Conservation (phyloP, 257 asterid genomes). For the Nicotiana noctiflora region DNA sequence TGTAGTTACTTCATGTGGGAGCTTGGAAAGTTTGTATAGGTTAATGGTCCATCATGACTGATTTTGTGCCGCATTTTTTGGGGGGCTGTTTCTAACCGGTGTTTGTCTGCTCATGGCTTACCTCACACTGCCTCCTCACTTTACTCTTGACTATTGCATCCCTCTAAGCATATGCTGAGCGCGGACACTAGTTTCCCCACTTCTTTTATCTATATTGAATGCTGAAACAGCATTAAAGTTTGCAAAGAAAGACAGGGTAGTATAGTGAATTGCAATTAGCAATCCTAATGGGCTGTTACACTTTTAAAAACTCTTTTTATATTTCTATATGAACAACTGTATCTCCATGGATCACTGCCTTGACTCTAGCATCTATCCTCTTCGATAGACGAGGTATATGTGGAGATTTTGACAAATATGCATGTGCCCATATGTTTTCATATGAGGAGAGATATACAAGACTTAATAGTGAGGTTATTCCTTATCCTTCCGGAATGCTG, state of each 20-base stretch:
- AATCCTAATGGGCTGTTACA: background rate
- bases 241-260: background rate
- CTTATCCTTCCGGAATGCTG: background rate
- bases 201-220: background rate
- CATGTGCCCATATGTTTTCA: background rate
- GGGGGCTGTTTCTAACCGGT: background rate
- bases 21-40: background rate
- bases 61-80: background rate
- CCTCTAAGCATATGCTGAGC: background rate
- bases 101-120: no score
- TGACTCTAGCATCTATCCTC: background rate
- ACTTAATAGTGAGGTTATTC: background rate
- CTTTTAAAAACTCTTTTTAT: background rate
- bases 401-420: conserved; percentile 1
- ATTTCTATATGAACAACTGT: background rate
- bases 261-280: background rate
- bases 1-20: background rate
- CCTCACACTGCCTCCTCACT: background rate
- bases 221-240: background rate
- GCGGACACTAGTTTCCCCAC: background rate
- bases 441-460: background rate
- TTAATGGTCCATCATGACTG: background rate
- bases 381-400: background rate
- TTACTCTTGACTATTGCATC: background rate
- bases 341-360: background rate